Base-by-base conservation (phyloP, 164 flowering plant genomes). In the Vitis cinerea region DNA sequence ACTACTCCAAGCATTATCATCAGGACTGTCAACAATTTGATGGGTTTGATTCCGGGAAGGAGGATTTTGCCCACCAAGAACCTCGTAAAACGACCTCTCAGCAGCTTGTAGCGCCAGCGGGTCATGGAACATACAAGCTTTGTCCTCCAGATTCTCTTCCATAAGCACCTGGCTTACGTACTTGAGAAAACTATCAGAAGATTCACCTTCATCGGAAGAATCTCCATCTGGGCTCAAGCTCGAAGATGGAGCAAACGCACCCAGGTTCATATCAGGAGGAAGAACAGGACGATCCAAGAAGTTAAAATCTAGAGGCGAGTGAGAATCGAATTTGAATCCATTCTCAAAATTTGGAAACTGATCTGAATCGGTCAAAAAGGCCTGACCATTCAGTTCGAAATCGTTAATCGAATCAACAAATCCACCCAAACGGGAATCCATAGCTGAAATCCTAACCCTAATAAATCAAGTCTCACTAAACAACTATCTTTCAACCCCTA, bases 21-120 rank as follows among this genome's bases (percentile, higher is more conserved):
- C 65, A 50, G 66, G 58, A 53, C 10, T 31, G 5, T 50, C 14
- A 31, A 27, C 53, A 27, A 59, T 8, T 10, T 48, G 56, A 15
- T 12, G 15, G 50, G n/a, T 2, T 51, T 69, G 58, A 15, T 50
- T 9, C 9, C 14, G 65, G 1, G 59, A 69, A 29, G 4, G 12
- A 0, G 64, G 57, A 31, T 59, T 30, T 10, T 66, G 48, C 61
- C 54, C 48, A 17, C 51, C 64, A 15, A 73, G 71, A 17, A 58
- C 67, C 13, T 75, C 74, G 29, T 70, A 75, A 44, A 75, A 71
- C 7, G 78, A 75, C 15, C 57, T 75, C 60, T 75, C 78, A 30
- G 73, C 65, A 55, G 73, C 64, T 57, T 66, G 59, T 12, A 75
- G 71, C 31, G 72, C 74, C 14, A 71, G 19, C 11, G 30, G 50